Evolutionary conservation across 164 flowering plant genomes (phyloP), one percentile per base, ranked within the genome.

Genomic region (Aristolochia contorta): DNA sequence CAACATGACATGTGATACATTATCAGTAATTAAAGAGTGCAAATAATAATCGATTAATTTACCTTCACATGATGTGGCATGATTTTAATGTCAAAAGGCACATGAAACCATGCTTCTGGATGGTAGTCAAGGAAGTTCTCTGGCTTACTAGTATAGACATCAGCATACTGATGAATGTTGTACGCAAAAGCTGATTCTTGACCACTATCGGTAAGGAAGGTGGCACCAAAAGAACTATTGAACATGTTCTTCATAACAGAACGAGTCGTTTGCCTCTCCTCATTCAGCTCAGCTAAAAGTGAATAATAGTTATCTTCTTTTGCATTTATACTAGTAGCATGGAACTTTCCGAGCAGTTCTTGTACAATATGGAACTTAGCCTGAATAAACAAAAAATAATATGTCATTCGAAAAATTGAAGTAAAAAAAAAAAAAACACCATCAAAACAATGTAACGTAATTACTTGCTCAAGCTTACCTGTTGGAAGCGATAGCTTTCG

Each of bases 51-150:
- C 58, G 6, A 22, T 27, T 45, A 27, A 22, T 15, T 45, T 76
- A 93, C 99, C 99, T 93, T 90, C 53, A 93, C 74, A 67, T 90
- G 97, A 77, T 88, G 97, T 23, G 99, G 97, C 96, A 93, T 85
- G 77, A 93, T 88, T 81, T 93, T 88, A 72, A 93, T 69, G 77
- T 90, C 91, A 65, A 51, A 88, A 4, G 97, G 99, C 32, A 70
- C 92, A 78, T 88, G 90, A 72, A 93, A 83, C 98, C 97, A 93
- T 51, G 96, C 92, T 65, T 90, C 94, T 7, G 89, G 81, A 54
- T 80, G 79, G 74, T 88, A 77, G 53, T 79, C 68, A 76, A 90
- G 59, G 65, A 93, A 87, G 72, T 90, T 93, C 69, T 85, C 96
- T 19, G 92, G 92, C 72, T 90, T 90, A 70, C 97, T 90, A 63